phyloP scores from a whole-genome alignment of 2,329 filamentous ascomycete species.

The Aspergillus terreus region DNA sequence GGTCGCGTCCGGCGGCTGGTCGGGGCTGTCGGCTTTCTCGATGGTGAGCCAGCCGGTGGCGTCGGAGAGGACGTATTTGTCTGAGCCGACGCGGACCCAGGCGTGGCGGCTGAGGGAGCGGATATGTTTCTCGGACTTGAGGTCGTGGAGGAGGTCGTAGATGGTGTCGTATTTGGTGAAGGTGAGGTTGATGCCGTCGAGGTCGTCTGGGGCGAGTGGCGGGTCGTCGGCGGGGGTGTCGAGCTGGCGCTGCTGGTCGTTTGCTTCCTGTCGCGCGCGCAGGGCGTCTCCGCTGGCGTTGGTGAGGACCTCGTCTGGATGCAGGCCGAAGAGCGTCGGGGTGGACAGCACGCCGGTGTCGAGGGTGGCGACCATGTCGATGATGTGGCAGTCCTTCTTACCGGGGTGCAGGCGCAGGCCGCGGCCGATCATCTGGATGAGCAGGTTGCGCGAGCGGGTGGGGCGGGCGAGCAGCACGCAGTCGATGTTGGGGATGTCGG shows the following conservation, averaged over 20 bases:
- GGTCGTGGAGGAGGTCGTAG: slow-evolving; percentile 84
- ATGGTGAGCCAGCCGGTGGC: slow-evolving; percentile 60
- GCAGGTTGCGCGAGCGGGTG: slow-evolving; percentile 85
- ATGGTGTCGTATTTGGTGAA: slow-evolving; percentile 92
- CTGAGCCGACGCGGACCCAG: slow-evolving; percentile 75
- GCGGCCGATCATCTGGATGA: slow-evolving; percentile 96
- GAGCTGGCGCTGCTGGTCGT: slow-evolving; percentile 15
- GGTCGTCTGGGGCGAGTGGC: slow-evolving; percentile 4
- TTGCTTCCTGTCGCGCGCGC: slow-evolving; percentile 39
- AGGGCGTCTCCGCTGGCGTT: slow-evolving; percentile 63
- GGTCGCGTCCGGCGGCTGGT: background rate
- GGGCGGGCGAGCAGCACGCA: slow-evolving; percentile 85
- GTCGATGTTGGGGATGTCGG: slow-evolving; percentile 96
- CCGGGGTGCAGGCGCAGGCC: slow-evolving; percentile 78
- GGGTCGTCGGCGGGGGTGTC: background rate
- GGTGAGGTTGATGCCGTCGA: slow-evolving; percentile 53
- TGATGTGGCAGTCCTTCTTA: slow-evolving; percentile 87
- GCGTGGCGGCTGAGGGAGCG: slow-evolving; percentile 68
- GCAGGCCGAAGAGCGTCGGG: slow-evolving; percentile 87
- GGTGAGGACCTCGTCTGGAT: slow-evolving; percentile 73
- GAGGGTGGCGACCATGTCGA: slow-evolving; percentile 89
- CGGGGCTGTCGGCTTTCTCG: slow-evolving; percentile 23
- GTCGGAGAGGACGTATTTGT: slow-evolving; percentile 68
- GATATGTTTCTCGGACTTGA: slow-evolving; percentile 73
- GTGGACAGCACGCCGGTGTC: slow-evolving; percentile 82